Conservation (phyloP, 2,329 filamentous ascomycete genomes). For the Raffaelea ambrosiae region DNA sequence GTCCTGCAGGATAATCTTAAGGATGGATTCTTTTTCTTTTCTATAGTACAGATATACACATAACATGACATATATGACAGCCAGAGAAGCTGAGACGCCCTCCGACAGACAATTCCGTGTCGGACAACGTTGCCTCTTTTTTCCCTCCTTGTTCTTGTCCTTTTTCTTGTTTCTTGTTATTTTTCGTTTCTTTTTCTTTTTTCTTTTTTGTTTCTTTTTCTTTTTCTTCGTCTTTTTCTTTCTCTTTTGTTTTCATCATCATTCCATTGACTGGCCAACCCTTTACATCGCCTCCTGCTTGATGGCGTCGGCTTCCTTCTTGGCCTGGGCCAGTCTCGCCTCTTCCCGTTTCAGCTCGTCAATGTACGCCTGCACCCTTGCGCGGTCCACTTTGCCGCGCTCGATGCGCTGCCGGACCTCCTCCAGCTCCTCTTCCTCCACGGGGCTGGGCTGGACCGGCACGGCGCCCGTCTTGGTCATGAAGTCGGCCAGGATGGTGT, state of each 20-base stretch:
- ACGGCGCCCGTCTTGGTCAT: slow-evolving; percentile 54
- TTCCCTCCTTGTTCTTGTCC: background rate
- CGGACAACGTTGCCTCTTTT: no score
- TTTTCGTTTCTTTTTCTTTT: background rate
- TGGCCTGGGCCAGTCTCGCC: slow-evolving; percentile 46
- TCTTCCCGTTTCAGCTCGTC: slow-evolving; percentile 54
- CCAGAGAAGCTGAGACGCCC: no score
- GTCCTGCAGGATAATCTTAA: background rate
- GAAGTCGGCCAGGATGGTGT: slow-evolving; percentile 55
- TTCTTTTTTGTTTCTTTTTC: background rate
- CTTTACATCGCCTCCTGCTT: no score
- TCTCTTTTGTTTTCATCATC: no score
- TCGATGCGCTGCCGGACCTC: slow-evolving; percentile 46
- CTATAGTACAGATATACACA: background rate
- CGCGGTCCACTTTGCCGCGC: slow-evolving; percentile 45
- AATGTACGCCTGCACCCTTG: slow-evolving; percentile 41
- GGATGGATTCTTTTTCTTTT: background rate
- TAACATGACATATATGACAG: background rate
- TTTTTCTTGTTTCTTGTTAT: background rate
- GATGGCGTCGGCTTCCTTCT: slow-evolving; percentile 38
- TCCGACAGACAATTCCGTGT: no score
- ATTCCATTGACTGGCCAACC: no score
- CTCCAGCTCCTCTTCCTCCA: slow-evolving; percentile 56
- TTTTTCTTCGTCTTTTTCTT: no score
- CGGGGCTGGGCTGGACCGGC: slow-evolving; percentile 44